A percentile compares a stretch with the other conserved stretches of the same genome.
Conservation (phyloP, 2,329 filamentous ascomycete genomes). For the Xylariaceae sp. region DNA sequence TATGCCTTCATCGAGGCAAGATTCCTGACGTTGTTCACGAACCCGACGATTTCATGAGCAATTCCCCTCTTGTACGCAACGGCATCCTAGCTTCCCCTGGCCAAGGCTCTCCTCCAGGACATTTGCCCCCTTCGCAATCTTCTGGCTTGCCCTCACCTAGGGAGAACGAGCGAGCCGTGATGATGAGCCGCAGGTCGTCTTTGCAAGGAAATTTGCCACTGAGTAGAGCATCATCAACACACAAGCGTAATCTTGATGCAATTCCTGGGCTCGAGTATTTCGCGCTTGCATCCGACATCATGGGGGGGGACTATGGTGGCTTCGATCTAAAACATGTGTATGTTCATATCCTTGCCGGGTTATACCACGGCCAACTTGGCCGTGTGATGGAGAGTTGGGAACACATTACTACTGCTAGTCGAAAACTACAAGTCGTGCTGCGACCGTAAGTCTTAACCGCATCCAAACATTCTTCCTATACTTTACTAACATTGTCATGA, state of each 20-base stretch:
- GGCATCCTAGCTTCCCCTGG: constrained; percentile 59
- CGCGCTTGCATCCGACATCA: constrained; percentile 82
- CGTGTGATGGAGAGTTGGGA: constrained; percentile 84
- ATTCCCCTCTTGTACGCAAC: constrained; percentile 54
- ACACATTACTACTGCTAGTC: constrained; percentile 63
- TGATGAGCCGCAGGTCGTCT: constrained; percentile 59
- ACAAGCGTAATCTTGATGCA: constrained; percentile 74
- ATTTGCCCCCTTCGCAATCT: constrained; percentile 53
- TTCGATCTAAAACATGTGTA: constrained; percentile 85
- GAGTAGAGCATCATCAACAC: constrained; percentile 39
- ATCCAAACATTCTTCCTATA: constrained; percentile 1
- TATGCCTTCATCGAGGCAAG: constrained; percentile 66
- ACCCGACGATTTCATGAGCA: constrained; percentile 45
- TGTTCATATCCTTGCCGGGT: constrained; percentile 79
- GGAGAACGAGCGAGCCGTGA: constrained; percentile 53
- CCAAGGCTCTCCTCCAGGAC: constrained; percentile 62
- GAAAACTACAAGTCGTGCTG: constrained; percentile 73
- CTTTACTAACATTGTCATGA: constrained; percentile 7
- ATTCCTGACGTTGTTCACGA: constrained; percentile 67
- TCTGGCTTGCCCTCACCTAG: constrained; percentile 60
- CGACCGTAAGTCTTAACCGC: constrained; percentile 66
- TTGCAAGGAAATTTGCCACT: constrained; percentile 50
- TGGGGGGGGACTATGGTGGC: constrained; percentile 80
- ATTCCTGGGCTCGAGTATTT: constrained; percentile 93
- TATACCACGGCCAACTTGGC: constrained; percentile 89